Percentiles rank a stretch among this genome's conserved stretches.
Conservation (phyloP, 331 rosid species). For the Ulmus americana region DNA sequence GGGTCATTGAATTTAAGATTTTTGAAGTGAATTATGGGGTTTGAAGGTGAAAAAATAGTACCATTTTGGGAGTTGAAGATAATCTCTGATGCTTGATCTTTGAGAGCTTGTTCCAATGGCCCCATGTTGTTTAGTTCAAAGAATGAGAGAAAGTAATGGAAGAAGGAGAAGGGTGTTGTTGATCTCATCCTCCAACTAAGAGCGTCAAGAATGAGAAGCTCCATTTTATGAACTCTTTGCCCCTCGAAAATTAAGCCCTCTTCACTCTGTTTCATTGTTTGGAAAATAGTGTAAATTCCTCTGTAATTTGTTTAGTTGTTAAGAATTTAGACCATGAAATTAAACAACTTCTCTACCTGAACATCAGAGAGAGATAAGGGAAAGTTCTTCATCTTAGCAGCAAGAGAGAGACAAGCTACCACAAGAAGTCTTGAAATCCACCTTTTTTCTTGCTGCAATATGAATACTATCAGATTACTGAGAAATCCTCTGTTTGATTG, state of each 20-base stretch:
- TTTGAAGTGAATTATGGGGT: neutral
- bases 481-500: slow-evolving; percentile 10
- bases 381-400: slow-evolving; percentile 58
- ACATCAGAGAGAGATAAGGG: slow-evolving; percentile 32
- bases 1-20: neutral
- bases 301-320: neutral
- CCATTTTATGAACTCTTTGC: slow-evolving; percentile 48
- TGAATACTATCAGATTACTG: slow-evolving; percentile 5
- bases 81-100: slow-evolving; percentile 47
- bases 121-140: slow-evolving; percentile 25
- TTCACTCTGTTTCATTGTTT: slow-evolving; percentile 41
- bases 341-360: slow-evolving; percentile 26
- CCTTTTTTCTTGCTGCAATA: slow-evolving; percentile 43
- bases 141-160: slow-evolving; percentile 45
- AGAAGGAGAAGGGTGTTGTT: slow-evolving; percentile 63
- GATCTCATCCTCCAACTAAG: slow-evolving; percentile 71
- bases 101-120: slow-evolving; percentile 35
- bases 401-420: slow-evolving; percentile 52
- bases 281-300: slow-evolving; percentile 2
- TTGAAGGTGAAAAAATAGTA: slow-evolving; percentile 22
- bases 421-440: slow-evolving; percentile 48
- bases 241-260: slow-evolving; percentile 41
- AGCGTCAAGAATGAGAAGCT: slow-evolving; percentile 55
- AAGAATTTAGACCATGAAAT: neutral
- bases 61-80: slow-evolving; percentile 60